Evolutionary conservation across 1,284 basidiomycete species (phyloP), one percentile per base, ranked within the genome.

Genomic region (Pulchroboletus neoregius): DNA sequence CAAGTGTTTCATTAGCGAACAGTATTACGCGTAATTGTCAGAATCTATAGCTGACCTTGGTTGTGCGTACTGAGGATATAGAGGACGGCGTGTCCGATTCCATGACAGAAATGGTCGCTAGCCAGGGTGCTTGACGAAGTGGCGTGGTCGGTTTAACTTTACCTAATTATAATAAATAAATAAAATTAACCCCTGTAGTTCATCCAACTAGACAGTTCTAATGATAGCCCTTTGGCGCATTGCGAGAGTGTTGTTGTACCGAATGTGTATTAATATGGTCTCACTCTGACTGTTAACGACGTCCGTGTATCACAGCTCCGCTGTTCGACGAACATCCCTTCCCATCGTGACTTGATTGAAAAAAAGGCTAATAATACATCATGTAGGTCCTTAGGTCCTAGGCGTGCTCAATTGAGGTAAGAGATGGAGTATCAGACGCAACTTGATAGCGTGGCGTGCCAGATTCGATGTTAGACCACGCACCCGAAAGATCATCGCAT

Each of bases 61-160:
- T 67, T 30, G 51, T 49, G 45, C 64, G 62, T n/a, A 64, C 53
- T 10, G 63, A 52, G 6, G 62, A 55, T 36, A 45, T 48, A 16
- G 65, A 49, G 13, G 54, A 43, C 5, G 50, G 43, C 7, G 45
- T 26, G 31, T 39, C 40, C 3, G 36, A 43, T 27, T 62, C 61
- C 52, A 61, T 61, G 39, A 23, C n/a, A n/a, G 20, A 28, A 22
- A 20, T 20, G 20, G 20, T 20, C 4, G 20, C 20, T 20, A 2
- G 20, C 20, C 2, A 20, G 20, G 4, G 20, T 20, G 4, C 20
- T 20, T 20, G 20, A 20, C 20, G 28, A 33, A 49, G 40, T 52
- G 53, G 33, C 49, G 53, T 9, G 39, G 20, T 4, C 20, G 4
- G 4, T 20, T 20, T 2, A n/a, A 12, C 4, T 13, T 4, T 31